phyloP scores from a whole-genome alignment of 768 basidiomycete genomes.

The Mrakia hoshinonis region DNA sequence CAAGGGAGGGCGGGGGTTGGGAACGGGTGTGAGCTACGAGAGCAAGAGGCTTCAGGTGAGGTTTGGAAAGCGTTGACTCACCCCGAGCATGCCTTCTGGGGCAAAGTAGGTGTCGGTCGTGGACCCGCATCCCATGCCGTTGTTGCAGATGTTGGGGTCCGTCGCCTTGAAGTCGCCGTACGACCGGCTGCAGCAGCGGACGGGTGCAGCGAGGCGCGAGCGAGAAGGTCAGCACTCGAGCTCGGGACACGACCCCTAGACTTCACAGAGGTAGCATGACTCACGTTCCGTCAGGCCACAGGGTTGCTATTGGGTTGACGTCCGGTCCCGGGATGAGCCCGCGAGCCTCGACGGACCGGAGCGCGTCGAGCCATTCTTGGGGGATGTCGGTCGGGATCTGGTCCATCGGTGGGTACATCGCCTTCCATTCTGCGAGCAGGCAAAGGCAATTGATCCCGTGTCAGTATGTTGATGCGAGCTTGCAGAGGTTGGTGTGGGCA shows the following conservation, averaged over 20 bases:
- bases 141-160: not conserved
- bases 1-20: not conserved
- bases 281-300: not conserved
- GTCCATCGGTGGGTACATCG: constrained; percentile 50
- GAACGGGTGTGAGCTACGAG: not conserved
- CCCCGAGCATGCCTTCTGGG: constrained; percentile 55
- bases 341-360: constrained; percentile 56
- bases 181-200: not conserved
- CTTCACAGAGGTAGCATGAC: not conserved
- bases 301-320: constrained; percentile 24
- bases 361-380: constrained; percentile 60
- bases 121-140: not conserved
- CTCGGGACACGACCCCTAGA: not conserved
- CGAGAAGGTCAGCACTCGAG: not conserved
- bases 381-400: constrained; percentile 54
- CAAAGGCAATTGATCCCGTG: too few relatives aligned
- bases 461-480: too few relatives aligned
- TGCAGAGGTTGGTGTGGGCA: too few relatives aligned
- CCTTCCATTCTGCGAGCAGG: constrained; percentile 51
- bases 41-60: not conserved
- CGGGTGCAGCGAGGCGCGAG: too few relatives aligned
- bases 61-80: too few relatives aligned
- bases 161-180: not conserved
- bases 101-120: constrained; percentile 66
- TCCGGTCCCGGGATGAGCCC: constrained; percentile 68